Base-by-base conservation (phyloP, 768 basidiomycete genomes). In the Flagelloscypha sp. region DNA sequence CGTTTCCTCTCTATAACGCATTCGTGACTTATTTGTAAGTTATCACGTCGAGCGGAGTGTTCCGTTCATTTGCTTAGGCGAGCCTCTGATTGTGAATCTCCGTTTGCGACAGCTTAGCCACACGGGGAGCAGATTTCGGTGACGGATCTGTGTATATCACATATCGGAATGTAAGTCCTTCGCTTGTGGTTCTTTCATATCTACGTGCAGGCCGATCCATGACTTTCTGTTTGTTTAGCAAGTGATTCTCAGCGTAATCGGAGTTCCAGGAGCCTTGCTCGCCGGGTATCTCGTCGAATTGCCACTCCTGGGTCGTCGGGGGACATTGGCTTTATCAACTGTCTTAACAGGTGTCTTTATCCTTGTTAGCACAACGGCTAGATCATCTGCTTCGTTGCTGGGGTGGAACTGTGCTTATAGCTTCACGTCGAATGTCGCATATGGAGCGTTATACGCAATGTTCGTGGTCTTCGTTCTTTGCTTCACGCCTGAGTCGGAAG, bases 371-470 rank as follows among this genome's bases (percentile, higher is more conserved):
- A 79, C 77, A 6, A 75, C 74, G 0, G 70, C 76, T 6, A 63
- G 70, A 18, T 64, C 65, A 3, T 72, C 69, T 24, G 54, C 69
- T 30, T 62, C 65, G 7, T 51, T 78, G 7, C 64, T 79, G 6
- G 73, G 63, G 12, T 76, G 70, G 72, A 74, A 76, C 40, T 76
- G 76, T 42, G 70, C 59, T 11, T 75, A 73, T 55, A 66, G 62
- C 29, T 76, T 76, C 54, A 67, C 67, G 36, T 64, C 60, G 38
- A 76, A 76, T 48, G 49, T 73, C 36, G 74, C 73, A 71, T 74
- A 74, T 38, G 72, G 70, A 33, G 65, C 67, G 7, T 44, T 66
- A 36, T 62, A 65, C 25, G 59, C 57, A 6, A 18, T 61, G n/a
- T n/a, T n/a, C n/a, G n/a, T n/a, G n/a, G n/a, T n/a, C n/a, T n/a